Conservation (phyloP, 306 rosid species). For the Quercus cerris region DNA sequence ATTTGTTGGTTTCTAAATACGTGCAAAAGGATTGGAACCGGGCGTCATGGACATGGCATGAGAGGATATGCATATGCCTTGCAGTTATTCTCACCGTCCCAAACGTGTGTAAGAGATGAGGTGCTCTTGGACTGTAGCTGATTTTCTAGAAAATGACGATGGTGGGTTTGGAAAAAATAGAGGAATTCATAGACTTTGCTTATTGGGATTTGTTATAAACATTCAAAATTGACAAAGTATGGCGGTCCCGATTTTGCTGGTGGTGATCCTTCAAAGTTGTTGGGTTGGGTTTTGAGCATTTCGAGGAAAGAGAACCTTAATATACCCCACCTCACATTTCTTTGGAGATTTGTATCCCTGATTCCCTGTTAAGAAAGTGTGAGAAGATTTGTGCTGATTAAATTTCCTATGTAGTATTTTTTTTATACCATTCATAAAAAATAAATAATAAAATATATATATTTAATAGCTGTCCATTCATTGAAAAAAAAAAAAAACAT, state of each 20-base stretch:
- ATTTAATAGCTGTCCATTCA: too few species aligned
- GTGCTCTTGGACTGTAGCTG: constrained; percentile 10
- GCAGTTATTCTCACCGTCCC: not conserved
- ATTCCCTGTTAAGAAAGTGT: too few species aligned
- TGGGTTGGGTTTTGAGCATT: constrained; percentile 30
- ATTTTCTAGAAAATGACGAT: not conserved
- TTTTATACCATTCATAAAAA: too few species aligned
- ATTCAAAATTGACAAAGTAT: not conserved
- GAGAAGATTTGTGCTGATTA: too few species aligned
- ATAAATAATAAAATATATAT: too few species aligned
- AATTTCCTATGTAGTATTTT: too few species aligned
- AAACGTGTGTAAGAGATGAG: not conserved
- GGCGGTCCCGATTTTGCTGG: constrained; percentile 15
- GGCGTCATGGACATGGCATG: not conserved
- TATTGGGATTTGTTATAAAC: constrained; percentile 19
- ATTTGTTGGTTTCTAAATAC: not conserved
- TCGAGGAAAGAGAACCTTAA: constrained; percentile 23
- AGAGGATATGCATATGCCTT: not conserved
- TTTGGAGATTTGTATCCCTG: not conserved
- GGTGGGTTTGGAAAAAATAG: not conserved
- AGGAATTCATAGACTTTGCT: not conserved
- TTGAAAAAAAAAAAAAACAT: too few species aligned
- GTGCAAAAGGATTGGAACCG: not conserved
- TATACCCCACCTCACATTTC: constrained; percentile 1
- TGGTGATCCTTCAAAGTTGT: not conserved